A percentile compares a stretch with the other conserved stretches of the same genome.
These are phyloP conservation scores for Cymbopogon citratus DNA, from an alignment of 176 grass and related monocot genomes.

Conservation along the genomic window DNA sequence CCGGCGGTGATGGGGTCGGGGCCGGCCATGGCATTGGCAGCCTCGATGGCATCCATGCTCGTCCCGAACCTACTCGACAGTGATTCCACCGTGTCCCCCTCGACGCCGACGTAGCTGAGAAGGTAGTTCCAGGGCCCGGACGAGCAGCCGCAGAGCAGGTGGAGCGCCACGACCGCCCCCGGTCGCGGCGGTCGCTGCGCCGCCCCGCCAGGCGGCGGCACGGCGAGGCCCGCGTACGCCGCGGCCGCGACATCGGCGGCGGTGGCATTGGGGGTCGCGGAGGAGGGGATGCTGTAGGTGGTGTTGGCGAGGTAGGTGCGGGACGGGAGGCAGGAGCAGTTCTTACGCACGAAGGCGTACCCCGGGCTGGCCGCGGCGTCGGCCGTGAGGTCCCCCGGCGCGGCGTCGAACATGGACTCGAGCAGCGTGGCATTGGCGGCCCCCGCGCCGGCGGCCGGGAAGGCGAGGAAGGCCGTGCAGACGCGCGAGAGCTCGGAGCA, in stretches of 20 bases:
- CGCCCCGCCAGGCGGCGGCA: constrained; percentile 44
- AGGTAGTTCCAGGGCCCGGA: constrained; percentile 91
- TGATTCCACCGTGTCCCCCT: constrained; percentile 73
- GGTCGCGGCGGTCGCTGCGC: constrained; percentile 41
- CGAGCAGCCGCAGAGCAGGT: constrained; percentile 87
- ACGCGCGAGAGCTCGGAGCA: constrained; percentile 83
- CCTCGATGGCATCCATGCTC: constrained; percentile 98
- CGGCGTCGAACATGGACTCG: constrained; percentile 85
- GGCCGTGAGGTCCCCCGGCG: constrained; percentile 67
- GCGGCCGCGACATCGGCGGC: constrained; percentile 35
- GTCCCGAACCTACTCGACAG: constrained; percentile 88
- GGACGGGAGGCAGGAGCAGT: constrained; percentile 85
- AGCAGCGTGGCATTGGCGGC: constrained; percentile 36
- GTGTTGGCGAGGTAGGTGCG: constrained; percentile 86
- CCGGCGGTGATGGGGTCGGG: constrained; percentile 49
- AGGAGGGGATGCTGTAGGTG: constrained; percentile 62
- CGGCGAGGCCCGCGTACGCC: constrained; percentile 55
- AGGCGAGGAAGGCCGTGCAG: constrained; percentile 94
- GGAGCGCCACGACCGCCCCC: constrained; percentile 76
- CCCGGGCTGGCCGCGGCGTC: constrained; percentile 75
- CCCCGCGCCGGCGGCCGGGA: constrained; percentile 25
- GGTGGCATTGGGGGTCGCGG: constrained; percentile 39
- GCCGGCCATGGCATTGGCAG: constrained; percentile 75
- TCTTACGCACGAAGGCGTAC: constrained; percentile 90
- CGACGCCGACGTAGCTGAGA: constrained; percentile 77